Base-by-base conservation (phyloP, 2,329 filamentous ascomycete species). In the Aspergillus unguis region DNA sequence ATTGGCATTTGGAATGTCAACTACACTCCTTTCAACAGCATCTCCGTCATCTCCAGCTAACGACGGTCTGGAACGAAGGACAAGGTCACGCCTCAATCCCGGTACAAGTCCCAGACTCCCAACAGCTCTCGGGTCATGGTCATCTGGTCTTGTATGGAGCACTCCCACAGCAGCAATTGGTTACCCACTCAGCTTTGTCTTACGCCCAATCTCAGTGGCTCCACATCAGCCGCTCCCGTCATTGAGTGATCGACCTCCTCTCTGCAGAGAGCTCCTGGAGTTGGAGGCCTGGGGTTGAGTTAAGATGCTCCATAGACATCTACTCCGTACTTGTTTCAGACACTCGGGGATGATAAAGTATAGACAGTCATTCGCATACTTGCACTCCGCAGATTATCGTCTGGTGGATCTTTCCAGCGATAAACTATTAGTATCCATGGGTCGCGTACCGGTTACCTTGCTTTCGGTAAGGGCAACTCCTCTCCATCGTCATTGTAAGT, bases 191-290 rank as follows among this genome's bases (percentile, higher is more conserved):
- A 17, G 48, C 45, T 42, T 48, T 55, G 29, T 49, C 53, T 56
- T 49, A 35, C 55, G 33, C 52, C 58, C 57, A 60, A 57, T 54
- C 53, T 53, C 43, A 48, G 50, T 54, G 56, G 57, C 55, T 62
- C 57, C 60, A 60, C 58, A 47, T 53, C 35, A 57, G 47, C 53
- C 55, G 51, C 46, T 48, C 53, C 58, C 54, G 55, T 58, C 60
- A 57, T 58, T 52, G 48, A 59, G 46, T 44, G 47, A 57, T 56
- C 42, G 47, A 48, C 37, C 43, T 50, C 32, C 32, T 42, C 36
- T 37, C 33, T 38, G 33, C 41, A 38, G 33, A 50, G 11, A 50
- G 45, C 45, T 48, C 28, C 27, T 40, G 26, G 27, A 6, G 17
- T 17, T 17, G 17, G 17, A 17, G 36, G 35, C 33, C 27, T 38